Evolutionary conservation across 2,329 filamentous ascomycete species (phyloP), one percentile per base, ranked within the genome.

Genomic region (Clonostachys rosea): DNA sequence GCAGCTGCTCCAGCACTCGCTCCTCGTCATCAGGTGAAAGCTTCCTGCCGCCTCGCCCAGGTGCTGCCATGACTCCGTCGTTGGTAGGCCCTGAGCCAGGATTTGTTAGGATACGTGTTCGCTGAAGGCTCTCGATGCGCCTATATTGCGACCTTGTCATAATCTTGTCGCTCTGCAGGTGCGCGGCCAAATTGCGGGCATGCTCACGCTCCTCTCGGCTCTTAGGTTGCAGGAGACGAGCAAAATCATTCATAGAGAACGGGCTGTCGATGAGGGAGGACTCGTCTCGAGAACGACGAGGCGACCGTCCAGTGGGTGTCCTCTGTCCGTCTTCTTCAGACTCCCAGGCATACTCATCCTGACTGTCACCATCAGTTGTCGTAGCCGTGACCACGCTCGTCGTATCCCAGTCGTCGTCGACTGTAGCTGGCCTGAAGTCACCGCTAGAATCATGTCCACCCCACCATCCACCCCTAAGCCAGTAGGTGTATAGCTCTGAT

Each of bases 391-490:
- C 69, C 35, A 95, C 75, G 58, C 91, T 96, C 1, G 90, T 95
- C 9, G 79, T 80, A 59, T 95, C 89, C 59, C 86, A 83, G 41
- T 85, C 76, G 11, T 82, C 73, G 5, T 81, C 75, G 5, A 70
- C 61, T 11, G 72, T 64, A 8, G 65, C 59, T 1, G 84, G 84
- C 34, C 73, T 64, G 62, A 91, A 97, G 52, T 92, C 87, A 30
- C 87, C 88, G 58, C 89, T 96, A 6, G 76, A 75, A 61, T 97
- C 92, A 34, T 84, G 75, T 14, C 85, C 84, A 2, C 92, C 91
- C 84, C 90, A 96, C 70, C 88, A 88, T 8, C 89, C 90, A 17
- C 89, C 90, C 46, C 76, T 74, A 45, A 87, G 83, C 87, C 90
- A 97, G 81, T 91, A 94, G 33, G 75, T 74, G 62, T 96, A 97